Evolutionary conservation across 768 basidiomycete genomes (phyloP).

Genomic region (Boletus subparvulus): DNA sequence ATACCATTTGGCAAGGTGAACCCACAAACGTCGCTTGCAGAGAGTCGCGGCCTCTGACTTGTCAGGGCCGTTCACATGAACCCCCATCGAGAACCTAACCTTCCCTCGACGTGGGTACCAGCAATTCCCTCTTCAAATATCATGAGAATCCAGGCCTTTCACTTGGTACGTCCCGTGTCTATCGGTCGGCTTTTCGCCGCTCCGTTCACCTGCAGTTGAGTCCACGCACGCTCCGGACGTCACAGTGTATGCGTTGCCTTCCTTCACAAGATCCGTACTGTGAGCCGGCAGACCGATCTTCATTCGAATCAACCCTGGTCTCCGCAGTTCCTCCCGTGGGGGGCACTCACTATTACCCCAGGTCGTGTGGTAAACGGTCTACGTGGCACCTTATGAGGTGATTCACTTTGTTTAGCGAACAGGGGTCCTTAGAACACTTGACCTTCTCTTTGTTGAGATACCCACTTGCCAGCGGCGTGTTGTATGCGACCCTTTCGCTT

Average conservation of each 20-base stretch:
- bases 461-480: background rate
- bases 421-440: background rate
- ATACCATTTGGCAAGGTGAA: background rate
- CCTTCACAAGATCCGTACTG: conserved; percentile 29
- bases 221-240: conserved; percentile 6
- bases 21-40: conserved; percentile 1
- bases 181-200: conserved; percentile 16
- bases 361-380: conserved; percentile 25
- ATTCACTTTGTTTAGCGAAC: conserved; percentile 8
- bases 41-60: conserved; percentile 1
- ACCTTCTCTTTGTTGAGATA: conserved; percentile 9
- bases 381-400: conserved; percentile 8
- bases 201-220: conserved; percentile 4
- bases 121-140: conserved; percentile 4
- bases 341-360: conserved; percentile 31
- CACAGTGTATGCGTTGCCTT: conserved; percentile 17
- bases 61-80: conserved; percentile 15
- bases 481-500: background rate
- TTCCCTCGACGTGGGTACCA: conserved; percentile 5
- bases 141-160: conserved; percentile 17
- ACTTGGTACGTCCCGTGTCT: conserved; percentile 7
- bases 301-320: conserved; percentile 6
- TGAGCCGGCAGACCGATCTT: conserved; percentile 13
- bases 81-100: conserved; percentile 14
- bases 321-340: conserved; percentile 25